These are phyloP conservation scores for Ceratonia siliqua DNA, from an alignment of 306 rosid species.

Conservation along the genomic window DNA sequence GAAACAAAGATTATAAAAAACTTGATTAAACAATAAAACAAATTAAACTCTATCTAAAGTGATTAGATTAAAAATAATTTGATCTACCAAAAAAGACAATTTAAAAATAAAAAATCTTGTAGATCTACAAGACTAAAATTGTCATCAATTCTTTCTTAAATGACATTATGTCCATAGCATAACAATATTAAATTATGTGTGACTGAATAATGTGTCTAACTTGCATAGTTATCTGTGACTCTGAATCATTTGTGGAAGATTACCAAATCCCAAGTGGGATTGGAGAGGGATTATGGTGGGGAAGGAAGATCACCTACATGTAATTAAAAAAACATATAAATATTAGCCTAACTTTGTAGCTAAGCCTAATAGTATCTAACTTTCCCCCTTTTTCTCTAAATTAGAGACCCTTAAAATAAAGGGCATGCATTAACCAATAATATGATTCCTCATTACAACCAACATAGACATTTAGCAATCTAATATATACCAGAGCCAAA, in stretches of 20 bases:
- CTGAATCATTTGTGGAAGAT: conserved; percentile 30
- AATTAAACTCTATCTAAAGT: too few relatives aligned
- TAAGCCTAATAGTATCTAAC: conserved; percentile 22
- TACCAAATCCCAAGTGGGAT: conserved; percentile 32
- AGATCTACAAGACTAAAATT: too few relatives aligned
- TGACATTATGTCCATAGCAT: too few relatives aligned
- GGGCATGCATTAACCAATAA: conserved; percentile 21
- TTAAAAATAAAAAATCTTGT: too few relatives aligned
- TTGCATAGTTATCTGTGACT: background rate
- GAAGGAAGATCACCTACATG: background rate
- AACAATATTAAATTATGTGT: background rate
- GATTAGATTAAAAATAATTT: too few relatives aligned
- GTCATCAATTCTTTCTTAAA: too few relatives aligned
- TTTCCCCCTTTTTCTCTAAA: conserved; percentile 13
- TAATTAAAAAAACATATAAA: background rate
- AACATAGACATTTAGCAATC: conserved; percentile 19
- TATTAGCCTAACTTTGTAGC: background rate
- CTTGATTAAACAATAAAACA: too few relatives aligned
- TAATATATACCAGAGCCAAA: conserved; percentile 15
- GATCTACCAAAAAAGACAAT: too few relatives aligned
- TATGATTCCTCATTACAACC: conserved; percentile 32
- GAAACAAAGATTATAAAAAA: too few relatives aligned
- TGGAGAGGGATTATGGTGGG: background rate
- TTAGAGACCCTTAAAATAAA: background rate
- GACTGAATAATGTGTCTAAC: background rate